Conservation (phyloP, 2,329 filamentous ascomycete species). For the Penicillium olsonii region DNA sequence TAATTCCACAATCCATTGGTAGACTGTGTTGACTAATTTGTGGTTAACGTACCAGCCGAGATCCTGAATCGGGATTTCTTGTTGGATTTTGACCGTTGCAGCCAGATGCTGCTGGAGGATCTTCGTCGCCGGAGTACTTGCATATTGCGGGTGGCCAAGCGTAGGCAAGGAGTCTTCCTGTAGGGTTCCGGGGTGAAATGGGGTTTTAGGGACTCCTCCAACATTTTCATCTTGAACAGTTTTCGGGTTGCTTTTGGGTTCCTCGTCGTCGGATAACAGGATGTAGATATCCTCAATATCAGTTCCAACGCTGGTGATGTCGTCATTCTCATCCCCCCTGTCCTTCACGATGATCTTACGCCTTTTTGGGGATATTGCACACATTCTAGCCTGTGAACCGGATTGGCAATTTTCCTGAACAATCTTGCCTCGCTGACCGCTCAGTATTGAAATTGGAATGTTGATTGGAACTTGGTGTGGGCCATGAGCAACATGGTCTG, state of each 20-base stretch:
- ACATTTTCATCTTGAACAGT: background rate
- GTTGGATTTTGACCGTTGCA: slow-evolving; percentile 65
- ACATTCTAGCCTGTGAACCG: slow-evolving; percentile 14
- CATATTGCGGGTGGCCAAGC: slow-evolving; percentile 67
- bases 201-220: slow-evolving; percentile 45
- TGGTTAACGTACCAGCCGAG: slow-evolving; percentile 83
- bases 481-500: slow-evolving; percentile 43
- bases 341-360: background rate
- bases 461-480: slow-evolving; percentile 38
- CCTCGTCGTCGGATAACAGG: slow-evolving; percentile 36
- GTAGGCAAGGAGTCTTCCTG: slow-evolving; percentile 63
- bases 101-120: slow-evolving; percentile 66
- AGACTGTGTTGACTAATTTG: slow-evolving; percentile 68
- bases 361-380: background rate
- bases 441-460: slow-evolving; percentile 56
- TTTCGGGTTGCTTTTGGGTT: slow-evolving; percentile 10
- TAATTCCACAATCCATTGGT: slow-evolving; percentile 89
- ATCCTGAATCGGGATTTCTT: slow-evolving; percentile 59
- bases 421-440: slow-evolving; percentile 44
- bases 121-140: slow-evolving; percentile 61
- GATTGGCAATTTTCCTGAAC: slow-evolving; percentile 24
- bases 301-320: slow-evolving; percentile 51
- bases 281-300: slow-evolving; percentile 49
- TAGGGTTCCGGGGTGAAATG: slow-evolving; percentile 68
- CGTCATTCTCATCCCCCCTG: slow-evolving; percentile 34